Base-by-base conservation (phyloP, 2,329 filamentous ascomycete genomes). In the Arthroderma sp. region DNA sequence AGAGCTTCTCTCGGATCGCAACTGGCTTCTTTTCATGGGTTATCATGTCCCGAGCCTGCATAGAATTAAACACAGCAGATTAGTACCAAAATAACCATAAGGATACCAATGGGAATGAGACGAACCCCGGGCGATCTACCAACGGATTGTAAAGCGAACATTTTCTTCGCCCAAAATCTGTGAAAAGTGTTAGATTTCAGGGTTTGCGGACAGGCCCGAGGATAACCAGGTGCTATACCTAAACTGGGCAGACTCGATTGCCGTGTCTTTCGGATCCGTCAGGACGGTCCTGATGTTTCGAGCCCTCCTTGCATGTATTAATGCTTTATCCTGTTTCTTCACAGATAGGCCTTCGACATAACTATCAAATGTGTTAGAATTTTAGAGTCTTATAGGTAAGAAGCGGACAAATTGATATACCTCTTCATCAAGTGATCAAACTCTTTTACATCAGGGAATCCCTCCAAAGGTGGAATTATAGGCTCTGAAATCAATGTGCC, bases 81-180 rank as follows among this genome's bases (percentile, higher is more conserved):
- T 38, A 31, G 33, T 28, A 3, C 39, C 32, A 31, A 32, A 29
- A 38, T 37, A 36, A 10, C 4, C 11, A 49, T 30, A 15, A 30
- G 15, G 15, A 22, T 22, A 22, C 15, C 15, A 3, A 22, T 22
- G 36, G 38, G 37, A 46, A 34, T 22, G 28, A 37, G 22, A 47
- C 65, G 47, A 52, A 69, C 66, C 52, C 65, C 58, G 36, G 59
- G 55, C 42, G 57, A 55, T 42, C 58, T 61, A 29, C 56, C 53
- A 37, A 61, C 55, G 32, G 61, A 55, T 45, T 67, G 61, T 36
- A 72, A 60, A 42, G 66, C 66, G 52, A 72, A 72, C 69, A 72
- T 72, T 52, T 72, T 72, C 51, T 72, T 72, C 27, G 69, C 69
- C 69, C 69, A 72, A 48, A 72, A 72, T 39, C 69, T 71, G 49